Evolutionary conservation across 176 grass and related monocot species (phyloP), one percentile per base, ranked within the genome.

Genomic region (Guadua angustifolia): DNA sequence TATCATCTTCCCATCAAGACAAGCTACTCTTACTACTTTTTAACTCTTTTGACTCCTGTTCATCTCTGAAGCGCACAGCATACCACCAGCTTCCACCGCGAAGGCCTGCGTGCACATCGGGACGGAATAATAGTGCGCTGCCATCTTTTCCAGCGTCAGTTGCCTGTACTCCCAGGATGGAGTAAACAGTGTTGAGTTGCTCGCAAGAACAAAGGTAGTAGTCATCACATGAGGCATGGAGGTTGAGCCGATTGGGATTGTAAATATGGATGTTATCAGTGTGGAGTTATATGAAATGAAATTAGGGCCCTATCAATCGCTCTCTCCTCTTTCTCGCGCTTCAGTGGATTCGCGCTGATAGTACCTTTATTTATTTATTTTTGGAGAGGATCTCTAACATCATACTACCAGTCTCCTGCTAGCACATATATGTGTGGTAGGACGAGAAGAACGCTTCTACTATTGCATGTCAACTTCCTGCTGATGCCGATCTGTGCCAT

Each of bases 21-120:
- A 43, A n/a, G 14, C 8, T n/a, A 47, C 26, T 4, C 18, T 15
- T 72, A 18, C 36, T 35, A 33, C 7, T 55, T 45, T 32, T 70
- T 13, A 33, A 52, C 26, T 74, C 2, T 13, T n/a, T n/a, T 76
- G 45, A 39, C 38, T 5, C 1, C 18, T 63, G 60, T 21, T 45
- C 22, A 21, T 77, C 19, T 13, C 72, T 83, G 88, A 80, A 89
- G 88, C 65, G 66, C 18, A 90, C 84, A 16, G 79, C 88, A 18
- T 86, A 86, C 69, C 84, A 78, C 61, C 83, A 86, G 68, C 83
- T 89, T 24, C 88, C 88, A 4, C 83, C 83, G 29, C 73, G 88
- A 18, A 73, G 80, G 64, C 88, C 84, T 0, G 80, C 67, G 17
- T 90, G 84, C 79, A 86, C 79, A 24, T 76, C 42, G 76, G 33